phyloP scores from a whole-genome alignment of 331 rosid genomes.

The Quercus phellos region DNA sequence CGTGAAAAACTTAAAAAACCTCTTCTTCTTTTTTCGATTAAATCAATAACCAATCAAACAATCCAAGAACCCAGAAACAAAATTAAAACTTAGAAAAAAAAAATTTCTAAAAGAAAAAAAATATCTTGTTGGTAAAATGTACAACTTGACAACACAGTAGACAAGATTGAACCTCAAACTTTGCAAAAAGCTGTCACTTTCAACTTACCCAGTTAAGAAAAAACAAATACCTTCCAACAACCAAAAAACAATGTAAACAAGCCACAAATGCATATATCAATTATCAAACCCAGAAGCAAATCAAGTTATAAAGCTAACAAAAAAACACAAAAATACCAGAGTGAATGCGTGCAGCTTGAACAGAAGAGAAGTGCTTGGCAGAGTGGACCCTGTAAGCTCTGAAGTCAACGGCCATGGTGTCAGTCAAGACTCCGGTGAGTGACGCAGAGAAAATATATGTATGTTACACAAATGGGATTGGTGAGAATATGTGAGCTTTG shows the following conservation, averaged over 20 bases:
- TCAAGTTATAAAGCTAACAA: not conserved
- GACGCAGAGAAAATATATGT: not conserved
- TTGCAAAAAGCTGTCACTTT: not conserved
- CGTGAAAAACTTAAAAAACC: not conserved
- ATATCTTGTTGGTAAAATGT: not conserved
- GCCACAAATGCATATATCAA: not conserved
- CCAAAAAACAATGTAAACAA: not conserved
- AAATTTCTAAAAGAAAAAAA: too few relatives aligned
- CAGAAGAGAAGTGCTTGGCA: conserved; percentile 54
- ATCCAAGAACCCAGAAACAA: not conserved
- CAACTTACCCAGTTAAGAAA: not conserved
- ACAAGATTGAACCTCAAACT: not conserved
- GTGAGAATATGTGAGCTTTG: not conserved
- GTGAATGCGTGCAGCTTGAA: conserved; percentile 61
- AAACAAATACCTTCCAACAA: not conserved
- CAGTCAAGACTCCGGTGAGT: not conserved
- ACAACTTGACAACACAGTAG: not conserved
- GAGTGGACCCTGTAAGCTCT: conserved; percentile 55
- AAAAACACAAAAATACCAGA: conserved; percentile 41
- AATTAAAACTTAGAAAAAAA: not conserved
- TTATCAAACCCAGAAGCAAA: not conserved
- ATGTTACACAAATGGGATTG: not conserved
- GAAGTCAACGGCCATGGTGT: conserved; percentile 67
- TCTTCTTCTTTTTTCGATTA: not conserved
- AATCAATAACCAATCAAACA: not conserved